phyloP scores from a whole-genome alignment of 1,139 yeast species.

The Taphrina populina region DNA sequence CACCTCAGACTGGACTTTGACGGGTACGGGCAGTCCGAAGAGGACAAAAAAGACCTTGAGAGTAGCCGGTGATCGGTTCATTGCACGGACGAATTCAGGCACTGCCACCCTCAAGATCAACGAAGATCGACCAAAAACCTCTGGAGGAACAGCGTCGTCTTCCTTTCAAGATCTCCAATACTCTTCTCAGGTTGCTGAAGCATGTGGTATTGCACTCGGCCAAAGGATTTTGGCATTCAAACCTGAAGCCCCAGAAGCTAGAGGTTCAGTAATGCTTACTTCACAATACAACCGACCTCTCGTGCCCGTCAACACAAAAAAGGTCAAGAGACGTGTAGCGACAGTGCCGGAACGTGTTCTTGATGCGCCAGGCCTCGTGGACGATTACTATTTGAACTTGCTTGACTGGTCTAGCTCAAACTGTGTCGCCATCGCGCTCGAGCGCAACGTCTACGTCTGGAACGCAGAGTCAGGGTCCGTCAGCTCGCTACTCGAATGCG shows the following conservation, averaged over 20 bases:
- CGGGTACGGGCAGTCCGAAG: slow-evolving; percentile 40
- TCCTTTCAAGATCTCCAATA: slow-evolving; percentile 46
- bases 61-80: slow-evolving; percentile 37
- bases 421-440: slow-evolving; percentile 84
- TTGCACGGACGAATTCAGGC: slow-evolving; percentile 40
- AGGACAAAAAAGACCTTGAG: slow-evolving; percentile 35
- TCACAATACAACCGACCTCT: slow-evolving; percentile 47
- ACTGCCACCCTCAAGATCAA: slow-evolving; percentile 42
- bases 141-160: slow-evolving; percentile 39
- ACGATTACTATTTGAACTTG: slow-evolving; percentile 86
- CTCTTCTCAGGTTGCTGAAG: slow-evolving; percentile 86
- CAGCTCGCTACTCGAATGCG: slow-evolving; percentile 62
- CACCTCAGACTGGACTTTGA: slow-evolving; percentile 44
- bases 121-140: slow-evolving; percentile 47
- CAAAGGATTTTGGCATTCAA: slow-evolving; percentile 83
- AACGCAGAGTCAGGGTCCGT: slow-evolving; percentile 84
- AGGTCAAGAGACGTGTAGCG: slow-evolving; percentile 67
- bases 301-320: slow-evolving; percentile 41
- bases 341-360: slow-evolving; percentile 88
- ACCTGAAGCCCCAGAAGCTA: slow-evolving; percentile 78
- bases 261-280: slow-evolving; percentile 56
- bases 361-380: slow-evolving; percentile 93
- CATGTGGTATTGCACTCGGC: slow-evolving; percentile 84
- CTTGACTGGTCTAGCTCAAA: slow-evolving; percentile 86
- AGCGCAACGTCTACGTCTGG: slow-evolving; percentile 84